A percentile compares a stretch with the other conserved stretches of the same genome.
Conservation (phyloP, 164 flowering plant genomes). For the Pachysandra terminalis region DNA sequence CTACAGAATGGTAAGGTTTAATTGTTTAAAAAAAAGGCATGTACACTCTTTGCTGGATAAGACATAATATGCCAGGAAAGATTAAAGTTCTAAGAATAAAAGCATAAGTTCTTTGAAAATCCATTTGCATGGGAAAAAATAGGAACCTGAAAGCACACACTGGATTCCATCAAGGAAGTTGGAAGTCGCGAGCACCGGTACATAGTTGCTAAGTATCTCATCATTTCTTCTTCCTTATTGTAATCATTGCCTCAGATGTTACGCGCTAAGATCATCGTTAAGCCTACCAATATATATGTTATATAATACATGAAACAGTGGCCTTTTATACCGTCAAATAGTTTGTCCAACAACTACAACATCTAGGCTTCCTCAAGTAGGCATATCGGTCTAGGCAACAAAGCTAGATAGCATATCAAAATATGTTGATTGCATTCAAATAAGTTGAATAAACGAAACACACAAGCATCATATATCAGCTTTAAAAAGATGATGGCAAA, state of each 20-base stretch:
- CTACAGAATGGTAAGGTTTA: too few species aligned
- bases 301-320: too few species aligned
- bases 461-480: neutral
- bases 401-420: neutral
- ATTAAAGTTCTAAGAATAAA: too few species aligned
- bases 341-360: neutral
- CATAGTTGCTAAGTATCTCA: constrained; percentile 55
- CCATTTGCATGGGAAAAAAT: too few species aligned
- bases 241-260: constrained; percentile 60
- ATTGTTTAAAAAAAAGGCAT: too few species aligned
- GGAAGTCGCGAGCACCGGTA: constrained; percentile 65
- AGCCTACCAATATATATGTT: constrained; percentile 44
- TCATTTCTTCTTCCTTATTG: constrained; percentile 63
- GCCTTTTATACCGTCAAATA: neutral
- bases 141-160: constrained; percentile 69
- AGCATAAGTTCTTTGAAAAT: too few species aligned
- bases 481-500: neutral
- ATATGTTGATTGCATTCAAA: too few species aligned
- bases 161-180: constrained; percentile 70
- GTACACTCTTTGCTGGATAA: too few species aligned
- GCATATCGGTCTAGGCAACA: neutral
- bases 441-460: neutral
- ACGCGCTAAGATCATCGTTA: constrained; percentile 42
- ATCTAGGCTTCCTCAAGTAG: neutral
- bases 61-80: neutral